phyloP scores from a whole-genome alignment of 2,329 filamentous ascomycete species.

The Neonectria hederae region DNA sequence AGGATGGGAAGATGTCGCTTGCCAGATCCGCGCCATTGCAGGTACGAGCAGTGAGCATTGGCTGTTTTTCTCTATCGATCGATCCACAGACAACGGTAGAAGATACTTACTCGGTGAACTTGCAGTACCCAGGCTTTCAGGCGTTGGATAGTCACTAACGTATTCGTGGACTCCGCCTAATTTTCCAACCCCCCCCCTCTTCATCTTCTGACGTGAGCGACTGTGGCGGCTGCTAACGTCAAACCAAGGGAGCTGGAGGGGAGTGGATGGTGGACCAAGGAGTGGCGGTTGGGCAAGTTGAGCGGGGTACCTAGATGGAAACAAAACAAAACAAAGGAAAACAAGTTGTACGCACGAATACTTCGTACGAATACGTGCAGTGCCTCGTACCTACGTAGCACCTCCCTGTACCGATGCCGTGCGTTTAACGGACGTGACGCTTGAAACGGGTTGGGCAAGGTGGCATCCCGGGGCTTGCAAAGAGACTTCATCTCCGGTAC shows the following conservation, averaged over 20 bases:
- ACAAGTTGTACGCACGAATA: neutral
- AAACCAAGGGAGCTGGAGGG: slow-evolving; percentile 20
- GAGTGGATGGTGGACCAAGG: slow-evolving; percentile 10
- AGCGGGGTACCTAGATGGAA: neutral
- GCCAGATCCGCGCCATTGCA: neutral
- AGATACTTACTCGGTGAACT: neutral
- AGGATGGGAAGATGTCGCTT: neutral
- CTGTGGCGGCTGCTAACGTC: slow-evolving; percentile 32
- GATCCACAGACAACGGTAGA: neutral
- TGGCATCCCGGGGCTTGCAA: slow-evolving; percentile 1
- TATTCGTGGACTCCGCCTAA: slow-evolving; percentile 10
- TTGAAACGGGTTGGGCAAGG: slow-evolving; percentile 4
- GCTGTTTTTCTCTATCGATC: neutral
- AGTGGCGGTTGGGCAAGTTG: neutral
- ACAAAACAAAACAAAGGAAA: neutral
- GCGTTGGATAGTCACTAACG: slow-evolving; percentile 10
- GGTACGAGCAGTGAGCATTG: neutral
- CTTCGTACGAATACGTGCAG: neutral
- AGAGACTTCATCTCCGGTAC: slow-evolving; percentile 1
- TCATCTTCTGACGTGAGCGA: slow-evolving; percentile 21
- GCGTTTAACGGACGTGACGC: neutral
- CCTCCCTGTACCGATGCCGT: neutral
- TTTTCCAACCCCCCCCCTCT: neutral
- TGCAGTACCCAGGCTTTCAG: neutral
- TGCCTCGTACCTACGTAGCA: neutral